These are phyloP conservation scores for Penicillium bovifimosum DNA, from an alignment of 495 filamentous ascomycete species.

Conservation along the genomic window DNA sequence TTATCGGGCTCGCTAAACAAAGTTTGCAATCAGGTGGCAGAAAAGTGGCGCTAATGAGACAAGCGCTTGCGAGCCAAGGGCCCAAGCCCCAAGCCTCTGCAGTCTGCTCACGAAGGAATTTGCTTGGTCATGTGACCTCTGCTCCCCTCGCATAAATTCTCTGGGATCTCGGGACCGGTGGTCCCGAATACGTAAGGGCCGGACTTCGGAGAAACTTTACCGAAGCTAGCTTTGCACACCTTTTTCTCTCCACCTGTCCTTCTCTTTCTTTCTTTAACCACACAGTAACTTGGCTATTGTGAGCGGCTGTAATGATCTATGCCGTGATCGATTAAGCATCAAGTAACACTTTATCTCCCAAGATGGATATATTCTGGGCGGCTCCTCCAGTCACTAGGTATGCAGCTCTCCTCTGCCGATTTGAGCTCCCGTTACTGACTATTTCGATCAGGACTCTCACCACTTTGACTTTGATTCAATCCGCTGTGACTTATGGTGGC, in stretches of 20 bases:
- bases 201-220: constrained; percentile 17
- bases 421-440: constrained; percentile 15
- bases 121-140: too few relatives aligned
- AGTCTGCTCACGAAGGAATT: too few relatives aligned
- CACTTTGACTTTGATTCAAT: constrained; percentile 59
- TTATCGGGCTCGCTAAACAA: too few relatives aligned
- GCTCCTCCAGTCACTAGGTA: constrained; percentile 69
- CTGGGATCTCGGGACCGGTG: neutral
- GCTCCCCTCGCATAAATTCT: too few relatives aligned
- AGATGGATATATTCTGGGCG: constrained; percentile 64
- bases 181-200: neutral
- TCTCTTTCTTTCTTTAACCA: constrained; percentile 9
- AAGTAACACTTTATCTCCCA: constrained; percentile 1
- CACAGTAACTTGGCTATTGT: constrained; percentile 4
- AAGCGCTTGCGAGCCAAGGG: too few relatives aligned
- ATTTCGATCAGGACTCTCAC: constrained; percentile 59
- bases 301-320: constrained; percentile 9
- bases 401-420: constrained; percentile 5
- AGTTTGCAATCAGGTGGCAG: too few relatives aligned
- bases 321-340: constrained; percentile 10
- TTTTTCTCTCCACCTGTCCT: constrained; percentile 16
- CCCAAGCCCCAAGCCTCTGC: too few relatives aligned
- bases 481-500: constrained; percentile 55
- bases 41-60: too few relatives aligned
- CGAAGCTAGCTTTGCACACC: constrained; percentile 22